Conservation (phyloP, 305 asterid species). For the Salvia sclarea region DNA sequence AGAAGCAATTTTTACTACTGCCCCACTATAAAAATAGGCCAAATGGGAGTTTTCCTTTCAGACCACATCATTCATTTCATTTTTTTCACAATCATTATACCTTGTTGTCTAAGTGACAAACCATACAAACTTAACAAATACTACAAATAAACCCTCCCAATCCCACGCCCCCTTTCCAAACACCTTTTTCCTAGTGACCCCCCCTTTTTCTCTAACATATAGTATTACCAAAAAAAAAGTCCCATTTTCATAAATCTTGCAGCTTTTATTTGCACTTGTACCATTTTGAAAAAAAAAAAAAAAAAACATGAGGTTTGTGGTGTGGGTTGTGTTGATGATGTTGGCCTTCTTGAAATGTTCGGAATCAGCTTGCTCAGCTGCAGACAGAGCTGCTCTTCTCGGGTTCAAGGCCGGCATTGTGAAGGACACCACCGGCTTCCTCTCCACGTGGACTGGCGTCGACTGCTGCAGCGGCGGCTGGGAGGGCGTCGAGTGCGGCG, state of each 20-base stretch:
- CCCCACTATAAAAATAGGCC: slow-evolving; percentile 51
- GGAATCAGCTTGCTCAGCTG: slow-evolving; percentile 49
- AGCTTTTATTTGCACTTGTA: not conserved
- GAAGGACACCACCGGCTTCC: slow-evolving; percentile 73
- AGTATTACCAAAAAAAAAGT: slow-evolving; percentile 17
- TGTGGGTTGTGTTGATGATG: slow-evolving; percentile 47
- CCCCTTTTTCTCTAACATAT: slow-evolving; percentile 21
- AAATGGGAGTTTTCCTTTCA: slow-evolving; percentile 34
- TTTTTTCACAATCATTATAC: slow-evolving; percentile 52
- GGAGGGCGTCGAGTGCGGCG: slow-evolving; percentile 89
- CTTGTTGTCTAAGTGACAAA: slow-evolving; percentile 52
- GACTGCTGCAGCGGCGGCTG: slow-evolving; percentile 91
- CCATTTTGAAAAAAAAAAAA: slow-evolving; percentile 29
- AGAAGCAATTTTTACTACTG: not conserved
- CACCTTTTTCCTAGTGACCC: slow-evolving; percentile 24
- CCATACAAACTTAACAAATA: slow-evolving; percentile 23
- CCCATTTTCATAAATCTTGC: slow-evolving; percentile 29
- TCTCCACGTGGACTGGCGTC: slow-evolving; percentile 68
- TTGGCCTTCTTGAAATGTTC: slow-evolving; percentile 32
- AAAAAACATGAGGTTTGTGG: slow-evolving; percentile 51
- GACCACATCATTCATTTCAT: slow-evolving; percentile 43
- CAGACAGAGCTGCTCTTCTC: slow-evolving; percentile 75
- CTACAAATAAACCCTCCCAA: slow-evolving; percentile 10
- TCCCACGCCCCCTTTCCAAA: slow-evolving; percentile 36
- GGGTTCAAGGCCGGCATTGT: slow-evolving; percentile 66